These are phyloP conservation scores for Echium plantagineum DNA, from an alignment of 257 asterid genomes.

Conservation along the genomic window DNA sequence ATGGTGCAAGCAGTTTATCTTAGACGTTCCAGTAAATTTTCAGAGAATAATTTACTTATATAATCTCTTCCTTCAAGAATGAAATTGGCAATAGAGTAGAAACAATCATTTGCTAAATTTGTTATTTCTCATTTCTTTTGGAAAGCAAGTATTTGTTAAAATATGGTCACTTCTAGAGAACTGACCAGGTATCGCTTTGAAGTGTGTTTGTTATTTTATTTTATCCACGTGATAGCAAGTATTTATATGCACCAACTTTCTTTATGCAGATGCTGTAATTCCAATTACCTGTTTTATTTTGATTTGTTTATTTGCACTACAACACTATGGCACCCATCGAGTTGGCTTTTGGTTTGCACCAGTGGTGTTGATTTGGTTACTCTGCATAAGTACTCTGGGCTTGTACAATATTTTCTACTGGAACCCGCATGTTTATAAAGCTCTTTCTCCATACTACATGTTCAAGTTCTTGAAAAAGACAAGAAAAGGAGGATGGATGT, in stretches of 20 bases:
- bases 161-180: not conserved
- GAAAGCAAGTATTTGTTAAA: not conserved
- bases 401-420: slow-evolving; percentile 72
- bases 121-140: too few species aligned
- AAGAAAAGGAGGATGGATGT: slow-evolving; percentile 95
- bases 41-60: not conserved
- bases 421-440: slow-evolving; percentile 82
- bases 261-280: slow-evolving; percentile 78
- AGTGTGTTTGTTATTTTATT: not conserved
- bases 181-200: not conserved
- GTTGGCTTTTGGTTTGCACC: slow-evolving; percentile 86
- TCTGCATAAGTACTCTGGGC: slow-evolving; percentile 82
- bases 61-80: not conserved
- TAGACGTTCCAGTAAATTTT: not conserved
- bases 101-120: too few species aligned
- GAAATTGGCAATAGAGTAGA: too few species aligned
- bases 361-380: slow-evolving; percentile 61
- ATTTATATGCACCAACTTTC: slow-evolving; percentile 6
- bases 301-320: slow-evolving; percentile 87
- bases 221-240: not conserved
- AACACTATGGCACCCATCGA: slow-evolving; percentile 95
- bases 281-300: slow-evolving; percentile 92
- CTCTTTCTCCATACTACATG: slow-evolving; percentile 87
- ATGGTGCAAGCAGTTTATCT: not conserved
- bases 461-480: slow-evolving; percentile 80